Base-by-base conservation (phyloP, 805 yeast genomes). In the Kodamaea fukazawae region DNA sequence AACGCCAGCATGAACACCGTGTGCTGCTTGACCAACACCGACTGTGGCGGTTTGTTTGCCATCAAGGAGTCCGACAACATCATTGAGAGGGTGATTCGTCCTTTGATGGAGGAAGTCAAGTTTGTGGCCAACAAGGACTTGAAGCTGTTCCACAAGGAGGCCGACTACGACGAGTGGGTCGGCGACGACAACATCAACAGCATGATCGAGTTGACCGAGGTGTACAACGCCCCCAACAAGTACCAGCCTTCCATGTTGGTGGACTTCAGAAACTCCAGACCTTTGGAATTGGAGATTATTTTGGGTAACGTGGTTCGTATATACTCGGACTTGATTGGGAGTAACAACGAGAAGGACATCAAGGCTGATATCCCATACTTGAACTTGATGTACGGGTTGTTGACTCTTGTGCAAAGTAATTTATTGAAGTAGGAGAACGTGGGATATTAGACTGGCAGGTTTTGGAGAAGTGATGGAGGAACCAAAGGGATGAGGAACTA, bases 81-180 rank as follows among this genome's bases (percentile, higher is more conserved):
- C 23, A 61, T 59, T 41, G 53, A 57, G 8, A 41, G 48, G 0
- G 39, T 69, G 12, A 54, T 68, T 36, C 41, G 50, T 14, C 87
- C 86, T 2, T 83, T 85, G 0, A 83, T 83, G 89, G 59, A 66
- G 27, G 95, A 85, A 57, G 70, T 86, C 13, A 58, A 74, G 17
- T 71, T 70, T 3, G 73, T 84, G 43, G 95, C 95, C 8, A 76
- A 74, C 36, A 77, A 85, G 7, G 90, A 82, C 43, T 86, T 86
- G 1, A 71, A 74, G 23, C 67, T 63, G 3, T 53, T 85, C 26
- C 38, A 45, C 27, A 40, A 30, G 12, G 34, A 29, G n/a, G 48
- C 50, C 42, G 32, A 45, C 7, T 42, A 38, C n/a, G 28, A 34
- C 6, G 78, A 79, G 1, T 70, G 58, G 14, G 75, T 63, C 13